Base-by-base conservation (phyloP, 768 basidiomycete genomes). In the Clavulina sp. region DNA sequence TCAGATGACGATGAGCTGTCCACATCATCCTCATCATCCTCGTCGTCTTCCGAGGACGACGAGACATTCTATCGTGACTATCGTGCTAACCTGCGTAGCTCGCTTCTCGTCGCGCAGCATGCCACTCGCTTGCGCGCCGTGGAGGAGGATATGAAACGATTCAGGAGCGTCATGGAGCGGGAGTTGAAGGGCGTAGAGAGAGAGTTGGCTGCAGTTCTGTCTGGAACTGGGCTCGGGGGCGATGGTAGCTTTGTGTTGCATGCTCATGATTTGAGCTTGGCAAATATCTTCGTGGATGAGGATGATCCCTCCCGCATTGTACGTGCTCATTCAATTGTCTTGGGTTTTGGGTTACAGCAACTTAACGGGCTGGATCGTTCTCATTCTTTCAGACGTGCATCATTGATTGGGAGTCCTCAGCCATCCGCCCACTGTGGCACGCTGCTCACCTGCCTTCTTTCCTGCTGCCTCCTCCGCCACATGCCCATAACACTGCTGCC, bases 331-430 rank as follows among this genome's bases (percentile, higher is more conserved):
- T 65, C 28, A 34, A 70, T 29, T 31, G 21, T 48, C 29, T 49
- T 55, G 23, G 41, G 54, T 41, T 57, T 53, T 54, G 51, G n/a
- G 52, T 48, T 54, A 46, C 31, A 46, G 51, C 43, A 31, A 19
- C 29, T 48, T 21, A 24, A 52, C 21, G 50, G 5, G 23, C 47
- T 41, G 52, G 9, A 40, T 56, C 13, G 13, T 28, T 48, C 4
- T 21, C 4, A 38, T 47, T 30, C 34, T 2, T 51, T 6, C 59
- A 89, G 86, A 83, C 84, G 1, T 84, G 83, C 59, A 75, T 89
- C 53, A 88, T 89, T 38, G 86, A 89, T 58, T 87, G 84, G 85
- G 85, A 89, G 62, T 84, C 85, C 16, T 87, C 85, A n/a, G 84
- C 83, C 7, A 84, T 79, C 5, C 73, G 86, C 13, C 86, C 85